A percentile compares a stretch with the other conserved stretches of the same genome.
phyloP scores from a whole-genome alignment of 2,329 filamentous ascomycete genomes.

The Byssochlamys sp. region DNA sequence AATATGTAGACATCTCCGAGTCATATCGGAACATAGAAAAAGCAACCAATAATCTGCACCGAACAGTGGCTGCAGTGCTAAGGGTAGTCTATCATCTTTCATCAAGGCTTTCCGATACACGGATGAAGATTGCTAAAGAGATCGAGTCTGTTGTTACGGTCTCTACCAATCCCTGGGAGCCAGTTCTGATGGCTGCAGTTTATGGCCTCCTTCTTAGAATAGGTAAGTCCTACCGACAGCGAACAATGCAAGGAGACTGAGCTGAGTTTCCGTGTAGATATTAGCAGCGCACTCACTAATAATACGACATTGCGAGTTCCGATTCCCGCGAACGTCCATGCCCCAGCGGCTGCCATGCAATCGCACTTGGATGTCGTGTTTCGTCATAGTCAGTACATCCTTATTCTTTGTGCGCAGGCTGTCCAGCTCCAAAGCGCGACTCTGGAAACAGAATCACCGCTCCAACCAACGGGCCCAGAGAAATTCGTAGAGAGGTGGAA shows the following conservation, averaged over 20 bases:
- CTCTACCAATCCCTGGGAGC: neutral
- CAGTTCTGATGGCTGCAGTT: conserved; percentile 14
- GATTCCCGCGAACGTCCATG: neutral
- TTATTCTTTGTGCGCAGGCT: conserved; percentile 19
- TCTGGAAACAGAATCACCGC: conserved; percentile 7
- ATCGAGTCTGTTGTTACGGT: neutral
- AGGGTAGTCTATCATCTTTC: neutral
- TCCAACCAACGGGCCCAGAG: conserved; percentile 1
- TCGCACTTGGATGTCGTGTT: conserved; percentile 13
- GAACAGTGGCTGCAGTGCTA: neutral
- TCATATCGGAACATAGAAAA: conserved; percentile 1
- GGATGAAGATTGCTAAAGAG: neutral
- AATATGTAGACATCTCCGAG: neutral
- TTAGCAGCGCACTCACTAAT: neutral
- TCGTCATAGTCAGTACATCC: conserved; percentile 14
- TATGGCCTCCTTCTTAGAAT: conserved; percentile 21
- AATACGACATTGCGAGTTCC: neutral
- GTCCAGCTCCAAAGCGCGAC: conserved; percentile 8
- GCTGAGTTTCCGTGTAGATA: neutral
- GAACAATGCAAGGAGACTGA: neutral
- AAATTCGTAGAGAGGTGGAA: conserved; percentile 13
- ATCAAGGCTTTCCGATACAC: neutral
- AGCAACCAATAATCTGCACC: neutral
- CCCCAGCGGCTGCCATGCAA: conserved; percentile 3
- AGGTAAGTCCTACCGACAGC: conserved; percentile 11